Percentiles rank a stretch among this genome's conserved stretches.
Evolutionary conservation across 2,329 filamentous ascomycete species (phyloP).

Genomic region (Colletotrichum truncatum): DNA sequence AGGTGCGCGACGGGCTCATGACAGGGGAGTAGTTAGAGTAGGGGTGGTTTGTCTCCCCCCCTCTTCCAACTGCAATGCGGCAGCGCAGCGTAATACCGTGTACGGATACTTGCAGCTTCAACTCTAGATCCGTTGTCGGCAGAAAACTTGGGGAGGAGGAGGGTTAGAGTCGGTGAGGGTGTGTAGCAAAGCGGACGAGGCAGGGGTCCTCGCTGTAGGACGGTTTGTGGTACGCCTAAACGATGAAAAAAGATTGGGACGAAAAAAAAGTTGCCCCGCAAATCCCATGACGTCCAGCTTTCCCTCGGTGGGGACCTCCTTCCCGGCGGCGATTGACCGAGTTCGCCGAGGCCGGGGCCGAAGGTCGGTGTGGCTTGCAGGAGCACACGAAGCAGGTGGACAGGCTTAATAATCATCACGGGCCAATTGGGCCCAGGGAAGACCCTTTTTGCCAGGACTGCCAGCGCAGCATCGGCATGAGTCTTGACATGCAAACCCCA

Average conservation of each 20-base stretch:
- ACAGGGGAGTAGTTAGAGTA: background rate
- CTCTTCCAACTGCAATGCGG: background rate
- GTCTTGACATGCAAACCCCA: background rate
- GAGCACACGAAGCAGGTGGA: background rate
- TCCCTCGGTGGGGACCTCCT: constrained; percentile 2
- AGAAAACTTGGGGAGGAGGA: background rate
- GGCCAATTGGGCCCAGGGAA: constrained; percentile 7
- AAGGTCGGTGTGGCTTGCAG: constrained; percentile 17
- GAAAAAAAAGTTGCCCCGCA: constrained; percentile 5
- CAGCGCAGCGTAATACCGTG: background rate
- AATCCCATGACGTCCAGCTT: constrained; percentile 24
- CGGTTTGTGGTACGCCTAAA: constrained; percentile 1
- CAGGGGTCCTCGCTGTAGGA: constrained; percentile 23
- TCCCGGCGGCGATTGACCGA: constrained; percentile 26
- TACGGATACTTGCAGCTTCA: background rate
- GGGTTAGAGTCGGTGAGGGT: constrained; percentile 24
- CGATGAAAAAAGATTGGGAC: background rate
- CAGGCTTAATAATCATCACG: constrained; percentile 21
- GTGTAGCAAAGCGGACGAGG: background rate
- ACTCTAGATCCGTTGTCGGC: constrained; percentile 24
- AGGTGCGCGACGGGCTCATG: background rate
- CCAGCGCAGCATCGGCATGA: constrained; percentile 19
- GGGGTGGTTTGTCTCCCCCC: background rate
- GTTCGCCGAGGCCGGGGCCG: constrained; percentile 28
- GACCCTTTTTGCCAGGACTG: background rate